Evolutionary conservation across 495 filamentous ascomycete species (phyloP), one percentile per base, ranked within the genome.

Genomic region (Podospora pseudoanserina): DNA sequence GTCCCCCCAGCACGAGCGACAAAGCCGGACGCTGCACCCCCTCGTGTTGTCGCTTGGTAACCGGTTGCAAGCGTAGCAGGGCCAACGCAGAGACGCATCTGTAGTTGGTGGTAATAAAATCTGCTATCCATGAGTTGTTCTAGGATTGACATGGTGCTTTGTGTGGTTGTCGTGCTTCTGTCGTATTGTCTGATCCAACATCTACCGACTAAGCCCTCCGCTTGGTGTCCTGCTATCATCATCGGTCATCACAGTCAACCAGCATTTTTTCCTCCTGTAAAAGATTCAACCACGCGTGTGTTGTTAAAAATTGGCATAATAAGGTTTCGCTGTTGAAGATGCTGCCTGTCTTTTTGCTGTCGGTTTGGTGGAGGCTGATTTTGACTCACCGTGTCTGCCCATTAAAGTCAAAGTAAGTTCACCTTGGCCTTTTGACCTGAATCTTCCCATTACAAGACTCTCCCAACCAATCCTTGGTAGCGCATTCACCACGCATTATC

Each of bases 21-120:
- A 15, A 61, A 61, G 59, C 13, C 27, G 59, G 59, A 61, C 59
- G 34, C 59, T 61, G 59, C 59, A 61, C 59, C 27, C 34, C 59
- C 59, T 61, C 59, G 59, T 61, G 59, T 27, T 61, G 59, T 28
- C 30, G 59, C 59, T 20, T 32, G 59, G 59, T 26, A 61, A 61
- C 59, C 59, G 4, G n/a, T 30, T 61, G 3, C 59, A 30, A 61
- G 59, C 32, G 59, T 26, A 61, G 13, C 59, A 28, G 59, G 59
- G 59, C 59, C 27, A 32, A 61, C 27, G 27, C 27, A 61, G 59
- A 61, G 59, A 61, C 59, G 59, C 23, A 61, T 13, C 30, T 61
- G 59, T 32, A 61, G 20, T 13, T 61, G 32, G 56, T 49, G 13
- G 34, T 49, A 49, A 49, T 49, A 18, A 13, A 49, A 1, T 16